Evolutionary conservation across 2,329 filamentous ascomycete genomes (phyloP).

Genomic region (Ophiostoma australiae): DNA sequence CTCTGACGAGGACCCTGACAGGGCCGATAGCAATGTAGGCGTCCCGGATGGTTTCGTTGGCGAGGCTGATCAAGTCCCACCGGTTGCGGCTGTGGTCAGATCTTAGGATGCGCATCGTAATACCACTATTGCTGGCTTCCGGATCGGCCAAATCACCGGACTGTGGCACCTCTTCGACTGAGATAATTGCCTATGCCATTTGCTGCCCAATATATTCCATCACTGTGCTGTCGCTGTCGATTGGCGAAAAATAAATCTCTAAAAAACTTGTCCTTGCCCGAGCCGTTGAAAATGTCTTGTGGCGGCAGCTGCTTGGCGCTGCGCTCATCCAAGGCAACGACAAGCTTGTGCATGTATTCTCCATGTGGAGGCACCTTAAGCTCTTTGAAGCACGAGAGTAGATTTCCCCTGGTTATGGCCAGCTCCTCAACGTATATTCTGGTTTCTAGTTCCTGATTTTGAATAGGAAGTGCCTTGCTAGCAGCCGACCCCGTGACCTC

Average conservation of each 20-base stretch:
- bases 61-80: conserved; percentile 1
- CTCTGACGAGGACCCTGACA: not conserved
- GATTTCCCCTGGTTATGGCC: not conserved
- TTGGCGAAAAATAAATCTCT: not conserved
- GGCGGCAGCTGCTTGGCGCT: not conserved
- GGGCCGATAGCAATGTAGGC: not conserved
- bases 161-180: not conserved
- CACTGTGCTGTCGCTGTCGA: not conserved
- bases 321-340: not conserved
- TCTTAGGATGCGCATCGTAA: not conserved
- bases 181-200: not conserved
- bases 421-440: not conserved
- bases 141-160: not conserved
- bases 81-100: not conserved
- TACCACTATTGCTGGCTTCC: not conserved
- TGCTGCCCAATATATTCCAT: not conserved
- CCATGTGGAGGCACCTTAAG: not conserved
- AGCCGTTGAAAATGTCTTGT: not conserved
- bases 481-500: not conserved
- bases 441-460: not conserved
- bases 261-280: not conserved
- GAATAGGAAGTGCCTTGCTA: not conserved
- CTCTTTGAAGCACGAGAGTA: not conserved
- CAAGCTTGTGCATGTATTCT: conserved; percentile 1
- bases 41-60: not conserved